These are phyloP conservation scores for Psilocybe tampanensis DNA, from an alignment of 768 basidiomycete species.

Conservation along the genomic window DNA sequence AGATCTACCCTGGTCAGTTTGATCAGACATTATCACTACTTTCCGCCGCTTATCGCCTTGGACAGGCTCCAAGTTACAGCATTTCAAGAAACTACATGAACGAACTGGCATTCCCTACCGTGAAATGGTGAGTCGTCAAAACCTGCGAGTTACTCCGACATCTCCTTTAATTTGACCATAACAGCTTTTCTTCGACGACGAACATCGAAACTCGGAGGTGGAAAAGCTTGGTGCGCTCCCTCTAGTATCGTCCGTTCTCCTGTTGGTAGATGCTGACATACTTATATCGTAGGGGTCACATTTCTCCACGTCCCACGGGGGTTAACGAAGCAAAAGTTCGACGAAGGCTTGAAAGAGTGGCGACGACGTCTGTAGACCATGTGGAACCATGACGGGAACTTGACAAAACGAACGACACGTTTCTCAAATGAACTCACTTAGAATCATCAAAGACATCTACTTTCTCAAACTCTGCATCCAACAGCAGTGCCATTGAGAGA, in stretches of 20 bases:
- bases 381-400: background rate
- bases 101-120: conserved; percentile 77
- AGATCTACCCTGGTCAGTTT: conserved; percentile 69
- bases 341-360: conserved; percentile 76
- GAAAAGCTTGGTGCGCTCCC: conserved; percentile 51
- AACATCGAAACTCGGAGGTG: conserved; percentile 62
- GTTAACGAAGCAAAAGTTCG: conserved; percentile 60
- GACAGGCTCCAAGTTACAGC: conserved; percentile 80
- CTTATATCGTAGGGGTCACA: conserved; percentile 63
- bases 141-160: background rate
- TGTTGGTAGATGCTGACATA: background rate
- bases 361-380: conserved; percentile 42
- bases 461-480: too few relatives aligned
- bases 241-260: background rate
- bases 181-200: conserved; percentile 76
- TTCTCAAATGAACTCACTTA: too few relatives aligned
- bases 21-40: background rate
- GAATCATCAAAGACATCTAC: too few relatives aligned
- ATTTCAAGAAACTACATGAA: conserved; percentile 75
- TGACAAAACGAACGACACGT: background rate
- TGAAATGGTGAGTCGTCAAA: conserved; percentile 60
- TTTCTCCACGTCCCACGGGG: conserved; percentile 75
- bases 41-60: background rate
- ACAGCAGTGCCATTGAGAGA: background rate
- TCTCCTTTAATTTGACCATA: background rate